Evolutionary conservation across 2,329 filamentous ascomycete genomes (phyloP).

Genomic region (Beauveria pseudobassiana): DNA sequence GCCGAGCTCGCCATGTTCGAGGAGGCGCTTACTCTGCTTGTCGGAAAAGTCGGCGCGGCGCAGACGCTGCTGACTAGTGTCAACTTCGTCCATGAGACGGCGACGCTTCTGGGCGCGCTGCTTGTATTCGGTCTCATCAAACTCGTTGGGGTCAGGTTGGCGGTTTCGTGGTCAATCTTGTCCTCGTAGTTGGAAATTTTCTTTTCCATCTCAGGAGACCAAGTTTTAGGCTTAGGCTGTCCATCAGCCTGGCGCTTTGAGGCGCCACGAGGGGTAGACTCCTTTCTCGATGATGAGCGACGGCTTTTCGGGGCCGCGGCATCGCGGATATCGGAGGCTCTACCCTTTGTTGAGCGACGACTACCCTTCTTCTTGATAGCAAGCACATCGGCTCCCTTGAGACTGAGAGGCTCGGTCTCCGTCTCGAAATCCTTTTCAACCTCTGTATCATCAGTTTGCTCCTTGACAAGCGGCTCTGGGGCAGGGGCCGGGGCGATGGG

Average conservation of each 20-base stretch:
- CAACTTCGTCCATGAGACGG: slow-evolving; percentile 55
- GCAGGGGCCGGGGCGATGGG: slow-evolving; percentile 22
- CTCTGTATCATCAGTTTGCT: slow-evolving; percentile 9
- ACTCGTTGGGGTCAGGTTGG: slow-evolving; percentile 35
- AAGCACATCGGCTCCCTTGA: not conserved
- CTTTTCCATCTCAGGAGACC: slow-evolving; percentile 43
- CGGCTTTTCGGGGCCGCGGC: slow-evolving; percentile 42
- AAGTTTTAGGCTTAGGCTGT: slow-evolving; percentile 57
- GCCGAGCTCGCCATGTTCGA: slow-evolving; percentile 60
- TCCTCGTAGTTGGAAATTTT: slow-evolving; percentile 31
- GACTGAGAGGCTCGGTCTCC: slow-evolving; percentile 22
- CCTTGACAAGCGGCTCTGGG: slow-evolving; percentile 19
- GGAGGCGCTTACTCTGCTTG: slow-evolving; percentile 53
- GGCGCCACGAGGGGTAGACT: slow-evolving; percentile 40
- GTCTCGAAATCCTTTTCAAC: slow-evolving; percentile 28
- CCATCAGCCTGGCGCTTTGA: slow-evolving; percentile 56
- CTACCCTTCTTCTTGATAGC: slow-evolving; percentile 21
- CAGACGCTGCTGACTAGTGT: slow-evolving; percentile 57
- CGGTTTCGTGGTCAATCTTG: slow-evolving; percentile 39
- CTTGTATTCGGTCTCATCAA: slow-evolving; percentile 41
- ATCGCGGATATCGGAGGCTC: slow-evolving; percentile 44
- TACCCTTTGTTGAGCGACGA: slow-evolving; percentile 38
- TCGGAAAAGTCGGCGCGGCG: slow-evolving; percentile 53
- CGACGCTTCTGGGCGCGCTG: slow-evolving; percentile 59
- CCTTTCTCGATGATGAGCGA: slow-evolving; percentile 43